Evolutionary conservation across 768 basidiomycete species (phyloP).

Genomic region (Lentinula aciculospora): DNA sequence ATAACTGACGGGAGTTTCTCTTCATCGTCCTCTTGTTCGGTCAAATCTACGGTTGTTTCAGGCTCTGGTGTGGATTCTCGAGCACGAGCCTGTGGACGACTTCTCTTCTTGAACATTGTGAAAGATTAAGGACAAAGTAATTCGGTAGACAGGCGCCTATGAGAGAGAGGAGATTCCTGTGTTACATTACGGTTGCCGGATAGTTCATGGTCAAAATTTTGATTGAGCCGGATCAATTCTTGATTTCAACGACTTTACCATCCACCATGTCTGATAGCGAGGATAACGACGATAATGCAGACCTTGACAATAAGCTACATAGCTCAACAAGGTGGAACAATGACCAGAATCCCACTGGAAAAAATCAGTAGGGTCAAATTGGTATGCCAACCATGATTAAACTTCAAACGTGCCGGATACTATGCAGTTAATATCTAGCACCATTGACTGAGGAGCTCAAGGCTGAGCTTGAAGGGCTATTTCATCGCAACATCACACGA

Average conservation of each 20-base stretch:
- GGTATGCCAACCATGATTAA: not conserved
- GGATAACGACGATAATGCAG: not conserved
- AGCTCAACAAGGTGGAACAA: not conserved
- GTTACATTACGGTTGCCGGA: not conserved
- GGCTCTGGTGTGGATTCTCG: slow-evolving; percentile 44
- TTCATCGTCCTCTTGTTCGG: slow-evolving; percentile 32
- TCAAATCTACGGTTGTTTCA: slow-evolving; percentile 31
- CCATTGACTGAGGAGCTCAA: not conserved
- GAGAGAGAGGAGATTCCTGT: too few species aligned
- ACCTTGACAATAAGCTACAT: not conserved
- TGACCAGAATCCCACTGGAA: not conserved
- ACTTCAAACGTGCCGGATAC: not conserved
- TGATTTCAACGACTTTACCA: not conserved
- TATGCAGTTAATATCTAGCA: not conserved
- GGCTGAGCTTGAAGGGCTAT: not conserved
- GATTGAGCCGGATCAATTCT: not conserved
- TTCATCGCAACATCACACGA: not conserved
- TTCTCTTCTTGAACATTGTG: slow-evolving; percentile 71
- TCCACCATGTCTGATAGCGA: not conserved
- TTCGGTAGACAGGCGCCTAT: not conserved
- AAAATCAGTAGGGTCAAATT: not conserved
- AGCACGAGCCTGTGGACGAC: slow-evolving; percentile 53
- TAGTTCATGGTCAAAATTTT: not conserved
- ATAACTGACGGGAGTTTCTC: slow-evolving; percentile 44
- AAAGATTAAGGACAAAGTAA: not conserved